Percentiles rank a stretch among this genome's conserved stretches.
Evolutionary conservation across 2,329 filamentous ascomycete genomes (phyloP).

Genomic region (Pestalotiopsis fici): DNA sequence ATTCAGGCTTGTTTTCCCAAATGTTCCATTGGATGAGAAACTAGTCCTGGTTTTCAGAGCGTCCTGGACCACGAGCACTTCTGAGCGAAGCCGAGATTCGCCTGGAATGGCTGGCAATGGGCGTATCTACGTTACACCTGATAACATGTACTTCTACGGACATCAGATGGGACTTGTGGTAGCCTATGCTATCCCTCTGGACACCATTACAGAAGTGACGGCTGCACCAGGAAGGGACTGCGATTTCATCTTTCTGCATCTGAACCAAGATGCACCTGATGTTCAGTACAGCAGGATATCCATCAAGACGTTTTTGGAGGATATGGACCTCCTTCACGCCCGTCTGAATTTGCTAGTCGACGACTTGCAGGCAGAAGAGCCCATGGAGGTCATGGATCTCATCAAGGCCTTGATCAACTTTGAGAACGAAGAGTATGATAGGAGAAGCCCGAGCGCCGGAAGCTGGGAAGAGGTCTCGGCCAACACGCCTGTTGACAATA

Average conservation of each 20-base stretch:
- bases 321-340: slow-evolving; percentile 77
- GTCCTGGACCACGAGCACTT: slow-evolving; percentile 68
- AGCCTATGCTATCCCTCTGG: slow-evolving; percentile 75
- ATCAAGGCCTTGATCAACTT: slow-evolving; percentile 74
- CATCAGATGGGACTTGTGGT: slow-evolving; percentile 90
- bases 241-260: slow-evolving; percentile 88
- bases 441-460: slow-evolving; percentile 73
- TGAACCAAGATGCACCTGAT: slow-evolving; percentile 61
- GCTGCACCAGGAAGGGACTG: slow-evolving; percentile 87
- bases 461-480: slow-evolving; percentile 86
- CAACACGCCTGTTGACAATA: slow-evolving; percentile 61
- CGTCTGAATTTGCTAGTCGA: slow-evolving; percentile 85
- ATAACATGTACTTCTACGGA: slow-evolving; percentile 94
- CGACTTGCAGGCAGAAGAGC: slow-evolving; percentile 73
- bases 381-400: slow-evolving; percentile 67
- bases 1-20: slow-evolving; percentile 88
- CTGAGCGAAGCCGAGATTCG: slow-evolving; percentile 41
- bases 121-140: slow-evolving; percentile 83
- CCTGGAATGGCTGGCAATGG: slow-evolving; percentile 64
- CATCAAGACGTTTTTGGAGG: slow-evolving; percentile 91
- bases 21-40: slow-evolving; percentile 75
- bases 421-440: slow-evolving; percentile 62
- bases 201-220: slow-evolving; percentile 83
- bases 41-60: slow-evolving; percentile 90
- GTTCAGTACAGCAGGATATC: slow-evolving; percentile 74